Percentiles rank a stretch among this genome's conserved stretches.
These are phyloP conservation scores for Bothia castanella DNA, from an alignment of 1,284 basidiomycete species.

Conservation along the genomic window DNA sequence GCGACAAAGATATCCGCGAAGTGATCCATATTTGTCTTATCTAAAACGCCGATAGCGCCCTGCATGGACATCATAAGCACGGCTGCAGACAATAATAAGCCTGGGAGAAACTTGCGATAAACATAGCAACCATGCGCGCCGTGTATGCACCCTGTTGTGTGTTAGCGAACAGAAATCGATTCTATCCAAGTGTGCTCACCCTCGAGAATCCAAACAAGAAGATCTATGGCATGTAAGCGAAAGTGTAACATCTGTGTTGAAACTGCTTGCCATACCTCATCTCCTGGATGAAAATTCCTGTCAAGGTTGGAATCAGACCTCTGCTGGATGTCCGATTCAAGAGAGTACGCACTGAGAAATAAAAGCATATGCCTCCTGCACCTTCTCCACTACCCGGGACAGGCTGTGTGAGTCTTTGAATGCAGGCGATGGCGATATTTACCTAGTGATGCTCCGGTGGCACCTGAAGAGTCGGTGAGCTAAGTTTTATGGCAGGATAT, in stretches of 20 bases:
- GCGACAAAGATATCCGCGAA: constrained; percentile 59
- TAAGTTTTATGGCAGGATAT: not conserved
- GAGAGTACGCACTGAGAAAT: constrained; percentile 61
- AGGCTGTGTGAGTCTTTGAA: constrained; percentile 4
- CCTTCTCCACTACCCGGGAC: constrained; percentile 50
- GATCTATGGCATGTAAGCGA: constrained; percentile 38
- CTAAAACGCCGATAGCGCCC: constrained; percentile 63
- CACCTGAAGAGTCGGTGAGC: constrained; percentile 40
- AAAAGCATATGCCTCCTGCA: constrained; percentile 71
- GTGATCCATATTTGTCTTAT: constrained; percentile 64
- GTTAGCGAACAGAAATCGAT: not conserved
- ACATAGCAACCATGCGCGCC: constrained; percentile 63
- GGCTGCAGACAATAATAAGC: not conserved
- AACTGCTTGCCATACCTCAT: constrained; percentile 47
- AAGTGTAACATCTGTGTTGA: not conserved
- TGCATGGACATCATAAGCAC: constrained; percentile 22
- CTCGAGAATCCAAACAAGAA: constrained; percentile 73
- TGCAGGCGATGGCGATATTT: constrained; percentile 1
- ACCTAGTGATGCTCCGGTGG: constrained; percentile 59
- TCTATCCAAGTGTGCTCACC: constrained; percentile 34
- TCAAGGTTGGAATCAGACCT: constrained; percentile 2
- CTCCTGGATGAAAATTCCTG: constrained; percentile 65
- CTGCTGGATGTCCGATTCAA: not conserved
- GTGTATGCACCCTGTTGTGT: constrained; percentile 60
- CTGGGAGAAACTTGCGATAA: constrained; percentile 47